A percentile compares a stretch with the other conserved stretches of the same genome.
Conservation (phyloP, 2,329 filamentous ascomycete genomes). For the Colletotrichum somersetense region DNA sequence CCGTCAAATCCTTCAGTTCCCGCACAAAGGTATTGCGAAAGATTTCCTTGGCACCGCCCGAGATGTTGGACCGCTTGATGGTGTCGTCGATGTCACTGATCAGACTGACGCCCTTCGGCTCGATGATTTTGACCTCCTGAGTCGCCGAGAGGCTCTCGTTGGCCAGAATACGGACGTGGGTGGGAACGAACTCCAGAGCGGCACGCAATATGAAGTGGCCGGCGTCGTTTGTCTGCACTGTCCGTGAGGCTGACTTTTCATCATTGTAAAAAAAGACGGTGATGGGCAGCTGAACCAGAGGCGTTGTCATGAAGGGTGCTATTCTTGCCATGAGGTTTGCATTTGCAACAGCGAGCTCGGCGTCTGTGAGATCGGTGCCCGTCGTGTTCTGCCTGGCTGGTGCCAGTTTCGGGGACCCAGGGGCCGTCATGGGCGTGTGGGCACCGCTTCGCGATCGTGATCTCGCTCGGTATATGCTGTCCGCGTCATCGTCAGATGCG, state of each 20-base stretch:
- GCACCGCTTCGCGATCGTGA: conserved; percentile 49
- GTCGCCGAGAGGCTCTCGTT: conserved; percentile 87
- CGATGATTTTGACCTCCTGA: conserved; percentile 81
- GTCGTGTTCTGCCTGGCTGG: conserved; percentile 54
- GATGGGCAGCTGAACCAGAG: conserved; percentile 80
- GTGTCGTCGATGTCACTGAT: conserved; percentile 99
- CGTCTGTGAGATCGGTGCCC: conserved; percentile 74
- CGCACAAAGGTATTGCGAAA: conserved; percentile 96
- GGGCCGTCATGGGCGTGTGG: conserved; percentile 55
- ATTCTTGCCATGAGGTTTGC: conserved; percentile 88
- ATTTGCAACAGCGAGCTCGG: conserved; percentile 85
- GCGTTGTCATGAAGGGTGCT: conserved; percentile 89
- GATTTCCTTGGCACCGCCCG: conserved; percentile 88
- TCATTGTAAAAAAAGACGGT: conserved; percentile 98
- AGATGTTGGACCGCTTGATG: conserved; percentile 94
- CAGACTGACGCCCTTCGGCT: conserved; percentile 84
- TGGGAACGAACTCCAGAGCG: conserved; percentile 89
- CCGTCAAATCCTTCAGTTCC: conserved; percentile 82
- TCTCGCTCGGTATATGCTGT: conserved; percentile 48
- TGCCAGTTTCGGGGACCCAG: conserved; percentile 57
- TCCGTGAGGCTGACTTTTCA: conserved; percentile 82
- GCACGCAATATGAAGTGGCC: conserved; percentile 89
- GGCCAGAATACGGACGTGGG: conserved; percentile 87
- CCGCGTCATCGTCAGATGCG: conserved; percentile 56
- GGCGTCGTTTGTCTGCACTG: conserved; percentile 85